Conservation (phyloP, 1,139 yeast genomes). For the Taiozyma onychis region DNA sequence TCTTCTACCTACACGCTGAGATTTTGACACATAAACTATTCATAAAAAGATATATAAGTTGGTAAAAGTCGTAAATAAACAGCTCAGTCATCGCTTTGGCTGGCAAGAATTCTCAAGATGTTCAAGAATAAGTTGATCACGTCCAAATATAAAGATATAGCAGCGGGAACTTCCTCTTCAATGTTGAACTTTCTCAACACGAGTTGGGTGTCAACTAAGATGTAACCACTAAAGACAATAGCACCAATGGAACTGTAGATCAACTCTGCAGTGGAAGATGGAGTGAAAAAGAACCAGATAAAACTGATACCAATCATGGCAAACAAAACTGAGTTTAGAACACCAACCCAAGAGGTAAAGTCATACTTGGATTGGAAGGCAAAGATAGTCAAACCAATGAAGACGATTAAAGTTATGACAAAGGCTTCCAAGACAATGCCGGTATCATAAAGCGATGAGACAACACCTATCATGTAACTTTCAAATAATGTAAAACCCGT, state of each 20-base stretch:
- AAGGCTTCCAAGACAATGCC: slow-evolving; percentile 67
- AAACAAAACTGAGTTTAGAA: slow-evolving; percentile 57
- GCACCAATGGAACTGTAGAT: slow-evolving; percentile 74
- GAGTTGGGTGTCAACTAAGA: slow-evolving; percentile 76
- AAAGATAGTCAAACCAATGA: slow-evolving; percentile 68
- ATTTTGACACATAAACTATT: not conserved
- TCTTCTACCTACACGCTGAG: not conserved
- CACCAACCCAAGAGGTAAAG: slow-evolving; percentile 68
- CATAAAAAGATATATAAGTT: not conserved
- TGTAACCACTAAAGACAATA: slow-evolving; percentile 62
- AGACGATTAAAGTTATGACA: slow-evolving; percentile 60
- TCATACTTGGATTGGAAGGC: slow-evolving; percentile 84
- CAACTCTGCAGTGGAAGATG: slow-evolving; percentile 47
- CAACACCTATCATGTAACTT: slow-evolving; percentile 66
- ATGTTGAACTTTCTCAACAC: slow-evolving; percentile 77
- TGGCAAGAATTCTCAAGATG: slow-evolving; percentile 63
- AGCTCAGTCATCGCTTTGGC: slow-evolving; percentile 36
- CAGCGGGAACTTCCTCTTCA: slow-evolving; percentile 81
- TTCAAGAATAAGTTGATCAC: slow-evolving; percentile 74
- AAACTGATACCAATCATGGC: slow-evolving; percentile 70
- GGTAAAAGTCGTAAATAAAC: not conserved
- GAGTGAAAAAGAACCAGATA: slow-evolving; percentile 63
- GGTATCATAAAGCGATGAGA: slow-evolving; percentile 60
- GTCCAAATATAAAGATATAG: slow-evolving; percentile 74
- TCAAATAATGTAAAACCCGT: slow-evolving; percentile 69